A percentile compares a stretch with the other conserved stretches of the same genome.
These are phyloP conservation scores for Epichloe amarillans DNA, from an alignment of 2,329 filamentous ascomycete species.

Conservation along the genomic window DNA sequence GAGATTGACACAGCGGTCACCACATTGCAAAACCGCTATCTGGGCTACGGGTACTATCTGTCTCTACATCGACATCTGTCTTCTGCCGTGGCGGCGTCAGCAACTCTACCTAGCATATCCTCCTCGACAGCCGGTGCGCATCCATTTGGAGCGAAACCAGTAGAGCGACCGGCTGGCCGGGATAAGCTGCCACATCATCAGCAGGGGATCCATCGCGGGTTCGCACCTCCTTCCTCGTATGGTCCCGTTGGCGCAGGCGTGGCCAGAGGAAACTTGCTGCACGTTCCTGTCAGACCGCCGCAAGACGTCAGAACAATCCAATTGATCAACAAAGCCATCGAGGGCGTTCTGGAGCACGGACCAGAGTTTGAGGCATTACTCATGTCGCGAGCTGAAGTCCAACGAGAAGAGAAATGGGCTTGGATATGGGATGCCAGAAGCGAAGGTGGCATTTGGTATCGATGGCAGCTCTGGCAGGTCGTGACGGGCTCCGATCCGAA, in stretches of 20 bases:
- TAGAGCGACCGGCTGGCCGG: conserved; percentile 28
- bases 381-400: conserved; percentile 75
- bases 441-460: conserved; percentile 74
- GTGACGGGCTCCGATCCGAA: conserved; percentile 49
- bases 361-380: conserved; percentile 83
- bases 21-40: conserved; percentile 65
- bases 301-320: conserved; percentile 65
- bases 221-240: conserved; percentile 68
- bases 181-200: conserved; percentile 23
- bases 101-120: conserved; percentile 1
- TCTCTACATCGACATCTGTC: conserved; percentile 72
- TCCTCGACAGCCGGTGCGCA: conserved; percentile 35
- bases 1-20: conserved; percentile 75
- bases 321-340: conserved; percentile 78
- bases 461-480: conserved; percentile 81
- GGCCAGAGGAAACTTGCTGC: conserved; percentile 35
- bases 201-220: conserved; percentile 41
- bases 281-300: conserved; percentile 64
- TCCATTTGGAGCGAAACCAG: conserved; percentile 65
- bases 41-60: conserved; percentile 74
- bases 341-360: conserved; percentile 65
- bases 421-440: conserved; percentile 86
- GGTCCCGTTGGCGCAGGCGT: conserved; percentile 26
- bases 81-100: conserved; percentile 37
- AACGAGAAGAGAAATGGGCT: conserved; percentile 78